Percentiles rank a stretch among this genome's conserved stretches.
Conservation (phyloP, 225 moss, liverwort and hornwort genomes). For the Climacium dendroides region DNA sequence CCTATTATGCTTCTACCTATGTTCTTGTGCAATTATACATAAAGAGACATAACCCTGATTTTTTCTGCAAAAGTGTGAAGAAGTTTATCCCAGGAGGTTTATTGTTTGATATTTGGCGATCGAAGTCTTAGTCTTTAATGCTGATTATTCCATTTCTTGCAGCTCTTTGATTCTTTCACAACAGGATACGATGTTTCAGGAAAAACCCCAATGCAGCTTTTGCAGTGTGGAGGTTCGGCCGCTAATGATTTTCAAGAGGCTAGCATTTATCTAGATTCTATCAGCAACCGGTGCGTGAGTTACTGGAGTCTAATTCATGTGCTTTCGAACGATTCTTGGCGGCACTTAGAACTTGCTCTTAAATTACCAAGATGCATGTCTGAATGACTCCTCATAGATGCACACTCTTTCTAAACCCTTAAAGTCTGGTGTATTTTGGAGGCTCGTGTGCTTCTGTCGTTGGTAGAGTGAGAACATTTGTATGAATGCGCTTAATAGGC, state of each 20-base stretch:
- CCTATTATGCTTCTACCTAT: neutral
- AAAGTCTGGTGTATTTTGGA: neutral
- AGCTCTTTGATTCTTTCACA: conserved; percentile 35
- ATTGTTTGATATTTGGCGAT: neutral
- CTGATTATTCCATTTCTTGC: conserved; percentile 12
- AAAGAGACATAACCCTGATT: neutral
- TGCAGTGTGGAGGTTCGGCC: conserved; percentile 33
- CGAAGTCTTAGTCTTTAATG: neutral
- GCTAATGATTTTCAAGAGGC: neutral
- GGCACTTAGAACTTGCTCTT: neutral
- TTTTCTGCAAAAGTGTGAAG: neutral
- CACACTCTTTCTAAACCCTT: neutral
- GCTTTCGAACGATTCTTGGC: neutral
- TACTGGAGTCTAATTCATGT: neutral
- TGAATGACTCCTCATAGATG: neutral
- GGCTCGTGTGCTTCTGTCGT: neutral
- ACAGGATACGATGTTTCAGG: conserved; percentile 6
- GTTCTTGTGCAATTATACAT: neutral
- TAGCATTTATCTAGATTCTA: neutral
- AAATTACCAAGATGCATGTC: neutral
- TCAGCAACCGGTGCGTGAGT: conserved; percentile 29
- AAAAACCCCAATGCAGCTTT: neutral
- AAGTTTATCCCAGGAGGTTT: neutral
- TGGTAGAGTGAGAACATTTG: neutral
- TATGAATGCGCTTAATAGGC: neutral